Percentiles rank a stretch among this genome's conserved stretches.
Conservation (phyloP, 257 asterid genomes). For the Solanum bulbocastanum region DNA sequence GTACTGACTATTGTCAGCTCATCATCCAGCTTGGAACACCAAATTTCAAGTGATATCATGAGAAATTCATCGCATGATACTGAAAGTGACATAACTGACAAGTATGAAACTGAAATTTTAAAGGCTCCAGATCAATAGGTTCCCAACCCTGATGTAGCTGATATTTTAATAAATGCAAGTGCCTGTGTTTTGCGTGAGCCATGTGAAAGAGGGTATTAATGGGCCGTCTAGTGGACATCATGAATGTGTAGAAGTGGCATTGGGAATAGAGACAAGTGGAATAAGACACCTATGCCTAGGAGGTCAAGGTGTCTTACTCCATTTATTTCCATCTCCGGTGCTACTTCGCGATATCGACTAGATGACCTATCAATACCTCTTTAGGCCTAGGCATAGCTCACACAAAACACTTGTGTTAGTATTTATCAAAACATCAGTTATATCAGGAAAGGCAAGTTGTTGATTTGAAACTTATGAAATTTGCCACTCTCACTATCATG, state of each 20-base stretch:
- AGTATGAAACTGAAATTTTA: slow-evolving; percentile 1
- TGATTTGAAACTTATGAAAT: slow-evolving; percentile 12
- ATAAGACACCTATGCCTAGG: neutral
- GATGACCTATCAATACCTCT: slow-evolving; percentile 38
- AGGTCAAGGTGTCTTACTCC: slow-evolving; percentile 47
- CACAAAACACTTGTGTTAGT: slow-evolving; percentile 17
- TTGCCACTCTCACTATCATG: slow-evolving; percentile 1
- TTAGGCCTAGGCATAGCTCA: slow-evolving; percentile 32
- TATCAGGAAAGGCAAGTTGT: slow-evolving; percentile 8
- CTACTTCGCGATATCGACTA: slow-evolving; percentile 39
- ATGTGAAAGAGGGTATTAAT: slow-evolving; percentile 35
- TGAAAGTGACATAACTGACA: slow-evolving; percentile 9
- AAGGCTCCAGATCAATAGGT: slow-evolving; percentile 6
- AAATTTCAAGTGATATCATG: neutral
- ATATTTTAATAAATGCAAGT: slow-evolving; percentile 1
- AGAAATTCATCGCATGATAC: neutral
- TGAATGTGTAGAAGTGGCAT: slow-evolving; percentile 54
- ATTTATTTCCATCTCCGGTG: slow-evolving; percentile 48
- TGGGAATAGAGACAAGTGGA: slow-evolving; percentile 19
- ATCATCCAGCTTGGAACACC: neutral
- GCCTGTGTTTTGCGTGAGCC: slow-evolving; percentile 23
- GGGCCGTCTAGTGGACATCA: slow-evolving; percentile 33
- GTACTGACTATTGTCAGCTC: slow-evolving; percentile 15
- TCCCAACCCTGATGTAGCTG: neutral
- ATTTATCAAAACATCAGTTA: slow-evolving; percentile 29